phyloP scores from a whole-genome alignment of 2,329 filamentous ascomycete genomes.

The Pyricularia sp. region DNA sequence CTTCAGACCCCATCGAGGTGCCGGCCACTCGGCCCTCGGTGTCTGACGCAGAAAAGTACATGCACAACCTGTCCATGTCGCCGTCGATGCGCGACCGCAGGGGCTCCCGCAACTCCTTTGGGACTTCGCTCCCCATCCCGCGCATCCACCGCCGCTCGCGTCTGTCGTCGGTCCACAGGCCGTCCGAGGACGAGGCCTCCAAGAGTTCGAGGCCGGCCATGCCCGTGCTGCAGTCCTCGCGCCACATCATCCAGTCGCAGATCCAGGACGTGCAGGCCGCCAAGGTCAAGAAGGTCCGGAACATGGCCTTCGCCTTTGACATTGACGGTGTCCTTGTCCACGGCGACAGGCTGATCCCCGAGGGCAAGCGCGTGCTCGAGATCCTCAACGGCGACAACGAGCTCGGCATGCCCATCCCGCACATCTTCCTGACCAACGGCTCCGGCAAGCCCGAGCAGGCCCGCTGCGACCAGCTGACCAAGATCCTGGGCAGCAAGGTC shows the following conservation, averaged over 20 bases:
- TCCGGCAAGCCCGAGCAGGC: conserved; percentile 56
- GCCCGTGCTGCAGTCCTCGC: conserved; percentile 45
- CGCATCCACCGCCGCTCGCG: conserved; percentile 56
- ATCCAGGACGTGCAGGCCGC: conserved; percentile 53
- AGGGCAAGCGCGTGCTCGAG: conserved; percentile 51
- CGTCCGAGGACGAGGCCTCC: conserved; percentile 25
- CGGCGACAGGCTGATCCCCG: conserved; percentile 55
- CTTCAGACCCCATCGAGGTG: conserved; percentile 48
- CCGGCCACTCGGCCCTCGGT: conserved; percentile 56
- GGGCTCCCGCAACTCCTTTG: conserved; percentile 64
- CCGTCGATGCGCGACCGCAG: conserved; percentile 56
- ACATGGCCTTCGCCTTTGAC: conserved; percentile 74
- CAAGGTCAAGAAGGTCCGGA: conserved; percentile 57
- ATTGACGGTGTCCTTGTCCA: conserved; percentile 67
- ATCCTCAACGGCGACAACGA: conserved; percentile 66
- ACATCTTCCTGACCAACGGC: conserved; percentile 66
- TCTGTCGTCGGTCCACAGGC: conserved; percentile 43
- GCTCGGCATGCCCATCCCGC: conserved; percentile 63
- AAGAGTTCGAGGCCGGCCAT: conserved; percentile 38
- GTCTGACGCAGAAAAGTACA: conserved; percentile 53
- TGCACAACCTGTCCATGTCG: conserved; percentile 58
- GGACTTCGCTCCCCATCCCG: conserved; percentile 59
- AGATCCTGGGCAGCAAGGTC: conserved; percentile 52
- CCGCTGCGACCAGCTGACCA: conserved; percentile 52
- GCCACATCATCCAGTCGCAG: conserved; percentile 57